Conservation (phyloP, 1,284 basidiomycete genomes). For the Salmacisia buchloeana region DNA sequence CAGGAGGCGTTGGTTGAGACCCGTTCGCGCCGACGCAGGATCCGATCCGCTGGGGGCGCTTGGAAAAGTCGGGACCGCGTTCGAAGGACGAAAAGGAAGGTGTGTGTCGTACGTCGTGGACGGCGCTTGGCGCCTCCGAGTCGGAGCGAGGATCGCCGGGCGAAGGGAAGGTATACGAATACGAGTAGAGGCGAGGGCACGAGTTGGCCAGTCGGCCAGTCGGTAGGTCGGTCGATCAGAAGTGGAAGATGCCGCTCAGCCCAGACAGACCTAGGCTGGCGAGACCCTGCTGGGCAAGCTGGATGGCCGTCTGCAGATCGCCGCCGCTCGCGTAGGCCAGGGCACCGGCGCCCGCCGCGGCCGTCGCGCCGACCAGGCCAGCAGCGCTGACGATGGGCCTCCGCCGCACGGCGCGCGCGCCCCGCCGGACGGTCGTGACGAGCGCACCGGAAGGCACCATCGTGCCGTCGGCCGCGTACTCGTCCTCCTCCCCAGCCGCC, state of each 20-base stretch:
- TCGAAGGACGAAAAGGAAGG: too few relatives aligned
- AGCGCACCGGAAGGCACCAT: constrained; percentile 15
- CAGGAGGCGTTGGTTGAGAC: too few relatives aligned
- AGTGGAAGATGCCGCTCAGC: constrained; percentile 8
- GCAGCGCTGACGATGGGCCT: constrained; percentile 40
- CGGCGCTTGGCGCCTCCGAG: too few relatives aligned
- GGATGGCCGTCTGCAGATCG: constrained; percentile 1
- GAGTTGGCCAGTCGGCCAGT: too few relatives aligned
- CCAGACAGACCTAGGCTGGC: background rate
- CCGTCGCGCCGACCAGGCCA: constrained; percentile 40
- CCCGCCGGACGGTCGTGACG: constrained; percentile 17
- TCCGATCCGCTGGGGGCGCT: too few relatives aligned
- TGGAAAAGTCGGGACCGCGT: too few relatives aligned
- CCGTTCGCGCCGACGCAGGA: too few relatives aligned
- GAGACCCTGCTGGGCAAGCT: constrained; percentile 4
- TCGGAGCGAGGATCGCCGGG: too few relatives aligned
- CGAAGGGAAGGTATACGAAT: background rate
- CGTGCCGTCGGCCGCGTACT: constrained; percentile 21
- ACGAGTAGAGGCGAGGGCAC: background rate
- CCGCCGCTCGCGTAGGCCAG: constrained; percentile 4
- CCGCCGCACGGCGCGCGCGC: constrained; percentile 29
- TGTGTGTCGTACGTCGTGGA: too few relatives aligned
- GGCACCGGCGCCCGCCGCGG: constrained; percentile 41
- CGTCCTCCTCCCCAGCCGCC: constrained; percentile 30
- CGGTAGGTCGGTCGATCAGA: background rate